phyloP scores from a whole-genome alignment of 2,329 filamentous ascomycete species.

The Emmonsiellopsis sp. region DNA sequence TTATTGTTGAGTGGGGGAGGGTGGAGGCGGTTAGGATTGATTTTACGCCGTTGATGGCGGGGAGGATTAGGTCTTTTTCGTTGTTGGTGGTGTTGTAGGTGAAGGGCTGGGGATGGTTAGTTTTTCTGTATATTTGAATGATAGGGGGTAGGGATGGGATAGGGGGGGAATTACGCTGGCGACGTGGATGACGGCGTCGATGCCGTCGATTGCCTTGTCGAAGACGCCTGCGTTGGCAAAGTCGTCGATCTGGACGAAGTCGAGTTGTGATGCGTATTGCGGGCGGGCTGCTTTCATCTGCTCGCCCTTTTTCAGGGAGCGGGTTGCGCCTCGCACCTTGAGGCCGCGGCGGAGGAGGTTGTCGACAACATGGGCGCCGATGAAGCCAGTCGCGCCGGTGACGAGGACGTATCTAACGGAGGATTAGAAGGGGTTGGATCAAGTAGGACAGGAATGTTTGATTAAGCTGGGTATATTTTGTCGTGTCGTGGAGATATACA shows the following conservation, averaged over 20 bases:
- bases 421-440: neutral
- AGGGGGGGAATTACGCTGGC: slow-evolving; percentile 32
- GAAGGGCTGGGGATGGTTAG: slow-evolving; percentile 27
- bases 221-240: slow-evolving; percentile 33
- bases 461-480: no score
- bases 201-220: slow-evolving; percentile 29
- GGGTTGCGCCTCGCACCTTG: slow-evolving; percentile 8
- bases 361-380: slow-evolving; percentile 19
- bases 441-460: no score
- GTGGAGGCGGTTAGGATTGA: slow-evolving; percentile 30
- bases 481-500: no score
- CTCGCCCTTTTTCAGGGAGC: slow-evolving; percentile 12
- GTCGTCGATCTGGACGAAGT: slow-evolving; percentile 37
- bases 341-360: slow-evolving; percentile 10
- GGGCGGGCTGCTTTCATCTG: slow-evolving; percentile 31
- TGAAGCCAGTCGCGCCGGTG: slow-evolving; percentile 20
- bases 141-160: neutral
- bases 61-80: slow-evolving; percentile 37
- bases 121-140: neutral
- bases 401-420: slow-evolving; percentile 12
- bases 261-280: slow-evolving; percentile 27
- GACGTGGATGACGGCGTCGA: slow-evolving; percentile 38
- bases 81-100: slow-evolving; percentile 37
- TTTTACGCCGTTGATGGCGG: slow-evolving; percentile 39
- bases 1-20: slow-evolving; percentile 12